phyloP scores from a whole-genome alignment of 257 asterid genomes.

The Ligustrum vulgare region DNA sequence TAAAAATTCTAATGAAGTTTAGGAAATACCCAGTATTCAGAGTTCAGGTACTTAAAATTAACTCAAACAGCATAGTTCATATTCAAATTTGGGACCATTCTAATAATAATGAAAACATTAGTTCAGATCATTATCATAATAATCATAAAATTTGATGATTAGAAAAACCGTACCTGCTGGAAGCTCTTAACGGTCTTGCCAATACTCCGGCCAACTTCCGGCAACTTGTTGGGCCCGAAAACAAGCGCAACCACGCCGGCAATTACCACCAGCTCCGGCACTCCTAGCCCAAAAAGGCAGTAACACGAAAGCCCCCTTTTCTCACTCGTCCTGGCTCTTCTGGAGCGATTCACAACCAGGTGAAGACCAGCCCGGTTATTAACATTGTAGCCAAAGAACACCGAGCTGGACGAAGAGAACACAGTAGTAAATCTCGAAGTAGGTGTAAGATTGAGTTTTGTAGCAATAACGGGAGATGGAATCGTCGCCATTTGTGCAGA shows the following conservation, averaged over 20 bases:
- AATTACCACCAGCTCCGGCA: constrained; percentile 85
- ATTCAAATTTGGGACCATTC: no score
- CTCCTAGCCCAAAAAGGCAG: constrained; percentile 84
- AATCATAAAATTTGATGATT: no score
- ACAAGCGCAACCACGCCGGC: constrained; percentile 78
- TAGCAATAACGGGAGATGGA: constrained; percentile 24
- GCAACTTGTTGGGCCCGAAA: constrained; percentile 84
- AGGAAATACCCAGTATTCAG: no score
- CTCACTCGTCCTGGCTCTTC: constrained; percentile 26
- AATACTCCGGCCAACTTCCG: constrained; percentile 81
- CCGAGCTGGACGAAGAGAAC: constrained; percentile 53
- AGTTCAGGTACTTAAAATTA: no score
- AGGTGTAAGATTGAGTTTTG: constrained; percentile 23
- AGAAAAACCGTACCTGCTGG: constrained; percentile 58
- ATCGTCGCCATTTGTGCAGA: constrained; percentile 34
- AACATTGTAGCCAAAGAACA: constrained; percentile 45
- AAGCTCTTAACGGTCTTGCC: constrained; percentile 94
- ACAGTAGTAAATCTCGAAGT: constrained; percentile 22
- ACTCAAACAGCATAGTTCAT: no score
- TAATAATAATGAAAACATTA: no score
- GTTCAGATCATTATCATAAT: no score
- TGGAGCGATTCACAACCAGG: constrained; percentile 28
- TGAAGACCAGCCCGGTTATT: constrained; percentile 26
- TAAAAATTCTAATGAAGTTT: no score
- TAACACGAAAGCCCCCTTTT: constrained; percentile 62